Conservation (phyloP, 495 filamentous ascomycete species). For the Pseudomonodictys pantanalensis region DNA sequence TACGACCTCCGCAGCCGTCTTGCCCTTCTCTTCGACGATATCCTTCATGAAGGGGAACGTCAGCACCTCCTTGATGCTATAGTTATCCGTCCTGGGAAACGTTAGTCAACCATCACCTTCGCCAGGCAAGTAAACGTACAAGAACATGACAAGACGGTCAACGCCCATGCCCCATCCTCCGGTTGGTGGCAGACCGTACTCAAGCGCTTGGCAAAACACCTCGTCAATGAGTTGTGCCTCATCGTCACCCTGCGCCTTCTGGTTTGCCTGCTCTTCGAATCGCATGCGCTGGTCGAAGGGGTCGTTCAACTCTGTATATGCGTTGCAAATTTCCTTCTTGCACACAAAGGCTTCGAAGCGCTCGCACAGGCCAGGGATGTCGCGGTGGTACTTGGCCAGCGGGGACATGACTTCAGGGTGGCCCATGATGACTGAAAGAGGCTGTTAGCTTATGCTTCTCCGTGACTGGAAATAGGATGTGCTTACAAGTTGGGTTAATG, state of each 20-base stretch:
- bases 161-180: constrained; percentile 98
- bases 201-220: constrained; percentile 80
- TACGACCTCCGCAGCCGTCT: constrained; percentile 64
- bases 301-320: constrained; percentile 98
- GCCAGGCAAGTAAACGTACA: too few relatives aligned
- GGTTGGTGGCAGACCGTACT: constrained; percentile 88
- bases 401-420: constrained; percentile 97
- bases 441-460: too few relatives aligned
- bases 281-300: constrained; percentile 90
- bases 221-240: constrained; percentile 96
- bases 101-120: neutral
- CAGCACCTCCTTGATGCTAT: constrained; percentile 92
- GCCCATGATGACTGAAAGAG: too few relatives aligned
- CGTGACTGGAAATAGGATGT: too few relatives aligned
- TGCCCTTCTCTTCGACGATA: constrained; percentile 51
- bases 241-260: constrained; percentile 96
- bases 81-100: constrained; percentile 66
- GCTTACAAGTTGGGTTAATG: constrained; percentile 95
- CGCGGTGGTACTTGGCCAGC: constrained; percentile 89
- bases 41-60: constrained; percentile 89
- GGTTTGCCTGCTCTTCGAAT: constrained; percentile 93
- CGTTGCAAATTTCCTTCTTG: constrained; percentile 95
- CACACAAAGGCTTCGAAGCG: constrained; percentile 96
- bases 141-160: constrained; percentile 94
- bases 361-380: constrained; percentile 80